Base-by-base conservation (phyloP, 1,139 yeast genomes). In the Protomyces lactucae-debilis region DNA sequence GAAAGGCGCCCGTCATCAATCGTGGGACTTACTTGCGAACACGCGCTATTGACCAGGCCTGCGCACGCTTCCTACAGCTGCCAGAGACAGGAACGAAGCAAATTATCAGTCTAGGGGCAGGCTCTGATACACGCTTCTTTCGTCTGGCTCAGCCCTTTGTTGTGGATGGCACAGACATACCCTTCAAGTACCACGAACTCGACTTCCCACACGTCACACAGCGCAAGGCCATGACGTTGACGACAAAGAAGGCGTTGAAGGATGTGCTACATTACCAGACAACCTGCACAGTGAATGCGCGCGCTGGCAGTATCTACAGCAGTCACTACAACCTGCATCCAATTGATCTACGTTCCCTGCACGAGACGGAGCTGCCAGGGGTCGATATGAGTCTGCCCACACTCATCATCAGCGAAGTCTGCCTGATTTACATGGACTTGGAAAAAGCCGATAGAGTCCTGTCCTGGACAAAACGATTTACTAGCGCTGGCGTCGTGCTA, bases 21-120 rank as follows among this genome's bases (percentile, higher is more conserved):
- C 48, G 55, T 21, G 97, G 97, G 0, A 90, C 97, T 0, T 92
- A 85, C 76, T 78, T 91, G 51, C 79, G 99, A 37, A 86, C 93
- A 0, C 73, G 72, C 16, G 79, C 86, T 23, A 83, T 93, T 37
- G 87, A 88, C 70, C 59, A 71, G 16, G 75, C 87, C 0, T 75
- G 89, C 0, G 76, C 79, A 0, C 71, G 74, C 43, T 89, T 88
- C 69, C 68, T 88, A 3, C 18, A 32, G 28, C 52, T 25, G 21
- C 46, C 45, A 21, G 37, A 9, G 10, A 39, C n/a, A 14, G 52
- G 39, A 6, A 54, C 65, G 4, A 76, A 83, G 57, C 96, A 91
- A 72, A 82, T 93, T 10, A 76, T 93, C 0, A 90, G 95, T 3
- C 75, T 93, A 25, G 99, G 99, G 0, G 89, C 97, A n/a, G 99